Evolutionary conservation across 2,329 filamentous ascomycete genomes (phyloP), one percentile per base, ranked within the genome.

Genomic region (Neocucurbitaria cava): DNA sequence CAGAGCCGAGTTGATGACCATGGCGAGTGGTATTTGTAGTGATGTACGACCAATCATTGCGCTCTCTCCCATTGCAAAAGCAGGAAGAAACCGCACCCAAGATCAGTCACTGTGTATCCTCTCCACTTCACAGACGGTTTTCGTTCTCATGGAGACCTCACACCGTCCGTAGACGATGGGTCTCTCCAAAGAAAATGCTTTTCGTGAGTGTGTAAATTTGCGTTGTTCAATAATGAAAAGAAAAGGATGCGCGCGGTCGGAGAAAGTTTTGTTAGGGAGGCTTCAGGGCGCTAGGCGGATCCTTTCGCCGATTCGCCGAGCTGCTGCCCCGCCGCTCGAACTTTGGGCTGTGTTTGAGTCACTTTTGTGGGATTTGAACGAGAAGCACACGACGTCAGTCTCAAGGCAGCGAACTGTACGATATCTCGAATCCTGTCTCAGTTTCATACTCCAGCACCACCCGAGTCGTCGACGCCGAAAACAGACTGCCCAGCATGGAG

Each of bases 1-100:
- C 15, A 35, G 31, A 24, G n/a, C 3, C n/a, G 20, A 23, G 36
- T 23, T 40, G 38, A 24, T 40, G 20, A 24, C 38, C 21, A 40
- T 40, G 20, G 11, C 7, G 38, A 40, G 20, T 24, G 11, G 38
- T 17, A 20, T 26, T 11, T 9, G 30, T 24, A 21, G 39, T 51
- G 36, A 74, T 84, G 82, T 84, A 79, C 79, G 77, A 76, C 81
- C 79, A 79, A 83, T 84, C 82, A 84, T 84, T 84, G 82, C 82
- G 82, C 77, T 83, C 81, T 78, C 81, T 79, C 71, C 79, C 81
- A 84, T 72, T 54, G 72, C 70, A 62, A 75, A 76, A 72, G 73
- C 72, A 67, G 75, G 68, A 71, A 81, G 81, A 76, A 78, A 83
- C 80, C 82, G 82, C 82, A 84, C 82, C 82, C 82, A 84, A 83